Percentiles rank a stretch among this genome's conserved stretches.
Conservation (phyloP, 371 early-diverging fungal species). For the Mucor saturninus region DNA sequence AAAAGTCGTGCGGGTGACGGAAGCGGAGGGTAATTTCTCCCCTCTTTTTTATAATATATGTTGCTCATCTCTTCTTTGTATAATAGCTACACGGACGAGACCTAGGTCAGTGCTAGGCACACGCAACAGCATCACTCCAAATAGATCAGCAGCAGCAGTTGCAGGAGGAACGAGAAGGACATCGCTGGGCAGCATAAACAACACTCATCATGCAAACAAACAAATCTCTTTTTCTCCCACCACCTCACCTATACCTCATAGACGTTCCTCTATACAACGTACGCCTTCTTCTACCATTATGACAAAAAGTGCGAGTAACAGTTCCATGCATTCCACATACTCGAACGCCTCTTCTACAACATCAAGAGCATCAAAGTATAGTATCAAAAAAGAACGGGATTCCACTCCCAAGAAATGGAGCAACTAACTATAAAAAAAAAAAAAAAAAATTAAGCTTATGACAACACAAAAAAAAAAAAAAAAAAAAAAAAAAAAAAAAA, state of each 20-base stretch:
- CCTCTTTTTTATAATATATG: not conserved
- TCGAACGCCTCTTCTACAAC: not conserved
- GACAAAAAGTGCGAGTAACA: not conserved
- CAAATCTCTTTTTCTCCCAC: constrained; percentile 12
- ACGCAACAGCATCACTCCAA: not conserved
- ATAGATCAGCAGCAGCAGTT: not conserved
- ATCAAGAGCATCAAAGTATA: constrained; percentile 8
- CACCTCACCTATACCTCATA: constrained; percentile 29
- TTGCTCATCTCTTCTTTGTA: not conserved
- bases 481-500: not conserved
- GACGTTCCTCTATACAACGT: constrained; percentile 21
- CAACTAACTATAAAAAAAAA: constrained; percentile 9
- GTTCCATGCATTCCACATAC: constrained; percentile 1
- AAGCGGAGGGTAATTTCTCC: not conserved
- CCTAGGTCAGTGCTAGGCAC: constrained; percentile 16
- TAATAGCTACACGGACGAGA: not conserved
- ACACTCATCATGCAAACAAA: not conserved
- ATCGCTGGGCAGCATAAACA: constrained; percentile 18
- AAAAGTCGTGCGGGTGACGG: constrained; percentile 19
- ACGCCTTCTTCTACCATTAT: constrained; percentile 15
- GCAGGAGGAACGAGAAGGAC: constrained; percentile 2
- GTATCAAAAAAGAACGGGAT: constrained; percentile 6
- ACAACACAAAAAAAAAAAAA: constrained; percentile 2
- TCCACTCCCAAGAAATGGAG: constrained; percentile 20
- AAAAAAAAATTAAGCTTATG: not conserved